phyloP scores from a whole-genome alignment of 2,329 filamentous ascomycete genomes.

The Microdochium bolleyi region DNA sequence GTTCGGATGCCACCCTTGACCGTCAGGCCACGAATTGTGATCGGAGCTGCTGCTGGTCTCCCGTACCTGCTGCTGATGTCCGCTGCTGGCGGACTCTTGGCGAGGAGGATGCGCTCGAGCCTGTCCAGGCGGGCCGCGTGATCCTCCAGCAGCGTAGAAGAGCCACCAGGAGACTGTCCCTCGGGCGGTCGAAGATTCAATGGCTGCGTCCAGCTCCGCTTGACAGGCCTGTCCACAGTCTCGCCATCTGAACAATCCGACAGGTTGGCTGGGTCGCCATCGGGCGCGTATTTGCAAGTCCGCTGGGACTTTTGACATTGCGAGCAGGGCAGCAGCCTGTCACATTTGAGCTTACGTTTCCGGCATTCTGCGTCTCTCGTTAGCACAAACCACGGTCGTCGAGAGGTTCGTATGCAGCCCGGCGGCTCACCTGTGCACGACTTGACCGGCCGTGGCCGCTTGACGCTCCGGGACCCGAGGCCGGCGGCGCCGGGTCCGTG shows the following conservation, averaged over 20 bases:
- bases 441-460: conserved; percentile 46
- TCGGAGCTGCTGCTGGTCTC: conserved; percentile 25
- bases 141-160: conserved; percentile 32
- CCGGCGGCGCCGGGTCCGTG: not conserved
- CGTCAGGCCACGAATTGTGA: conserved; percentile 40
- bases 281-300: conserved; percentile 42
- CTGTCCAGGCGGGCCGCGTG: conserved; percentile 41
- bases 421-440: conserved; percentile 31
- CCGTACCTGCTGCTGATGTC: conserved; percentile 11
- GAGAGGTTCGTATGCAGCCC: too few relatives aligned
- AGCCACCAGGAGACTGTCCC: not conserved
- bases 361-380: conserved; percentile 31
- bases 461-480: conserved; percentile 32
- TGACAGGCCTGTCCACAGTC: conserved; percentile 12
- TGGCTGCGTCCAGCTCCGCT: conserved; percentile 10
- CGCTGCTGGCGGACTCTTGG: conserved; percentile 24
- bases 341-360: conserved; percentile 49
- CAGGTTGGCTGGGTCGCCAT: conserved; percentile 35
- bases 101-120: conserved; percentile 41
- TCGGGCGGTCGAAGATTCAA: not conserved
- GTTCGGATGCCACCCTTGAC: conserved; percentile 40
- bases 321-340: conserved; percentile 46
- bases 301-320: conserved; percentile 52
- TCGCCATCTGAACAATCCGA: conserved; percentile 40
- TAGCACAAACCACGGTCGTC: not conserved